Percentiles rank a stretch among this genome's conserved stretches.
Evolutionary conservation across 495 filamentous ascomycete species (phyloP).

Genomic region (Immersiella caudata): DNA sequence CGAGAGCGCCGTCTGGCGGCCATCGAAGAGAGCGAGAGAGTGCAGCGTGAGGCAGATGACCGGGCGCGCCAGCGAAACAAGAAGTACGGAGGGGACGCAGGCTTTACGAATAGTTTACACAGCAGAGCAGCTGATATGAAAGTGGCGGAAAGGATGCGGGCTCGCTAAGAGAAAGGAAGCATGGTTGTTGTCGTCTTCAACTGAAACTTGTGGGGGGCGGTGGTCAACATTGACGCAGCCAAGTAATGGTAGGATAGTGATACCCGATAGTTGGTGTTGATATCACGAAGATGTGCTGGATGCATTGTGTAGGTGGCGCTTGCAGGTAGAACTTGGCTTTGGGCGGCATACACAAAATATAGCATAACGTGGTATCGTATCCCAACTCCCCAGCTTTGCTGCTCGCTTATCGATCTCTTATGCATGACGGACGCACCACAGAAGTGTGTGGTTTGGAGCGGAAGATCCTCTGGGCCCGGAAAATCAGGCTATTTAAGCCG

Average conservation of each 20-base stretch:
- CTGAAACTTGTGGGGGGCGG: no score
- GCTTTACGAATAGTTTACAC: slow-evolving; percentile 62
- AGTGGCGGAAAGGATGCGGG: slow-evolving; percentile 43
- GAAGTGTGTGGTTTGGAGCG: neutral
- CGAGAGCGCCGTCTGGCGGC: slow-evolving; percentile 72
- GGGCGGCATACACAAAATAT: neutral
- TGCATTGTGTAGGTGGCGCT: no score
- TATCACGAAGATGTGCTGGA: no score
- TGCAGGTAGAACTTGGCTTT: neutral
- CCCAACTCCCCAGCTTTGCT: neutral
- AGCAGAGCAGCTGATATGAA: slow-evolving; percentile 61
- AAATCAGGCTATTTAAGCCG: slow-evolving; percentile 10
- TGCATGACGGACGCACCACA: slow-evolving; percentile 14
- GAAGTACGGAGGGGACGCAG: slow-evolving; percentile 63
- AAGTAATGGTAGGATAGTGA: neutral
- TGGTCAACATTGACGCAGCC: no score
- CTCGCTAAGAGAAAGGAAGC: slow-evolving; percentile 18
- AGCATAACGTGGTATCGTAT: slow-evolving; percentile 2
- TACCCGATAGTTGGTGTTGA: no score
- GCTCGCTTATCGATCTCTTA: slow-evolving; percentile 5
- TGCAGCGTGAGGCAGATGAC: slow-evolving; percentile 66
- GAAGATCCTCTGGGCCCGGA: slow-evolving; percentile 6
- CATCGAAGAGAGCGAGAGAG: slow-evolving; percentile 65
- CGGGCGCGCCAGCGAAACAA: slow-evolving; percentile 56
- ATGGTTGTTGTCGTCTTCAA: no score